A percentile compares a stretch with the other conserved stretches of the same genome.
These are phyloP conservation scores for Rhizopogon salebrosus DNA, from an alignment of 768 basidiomycete species.

Conservation along the genomic window DNA sequence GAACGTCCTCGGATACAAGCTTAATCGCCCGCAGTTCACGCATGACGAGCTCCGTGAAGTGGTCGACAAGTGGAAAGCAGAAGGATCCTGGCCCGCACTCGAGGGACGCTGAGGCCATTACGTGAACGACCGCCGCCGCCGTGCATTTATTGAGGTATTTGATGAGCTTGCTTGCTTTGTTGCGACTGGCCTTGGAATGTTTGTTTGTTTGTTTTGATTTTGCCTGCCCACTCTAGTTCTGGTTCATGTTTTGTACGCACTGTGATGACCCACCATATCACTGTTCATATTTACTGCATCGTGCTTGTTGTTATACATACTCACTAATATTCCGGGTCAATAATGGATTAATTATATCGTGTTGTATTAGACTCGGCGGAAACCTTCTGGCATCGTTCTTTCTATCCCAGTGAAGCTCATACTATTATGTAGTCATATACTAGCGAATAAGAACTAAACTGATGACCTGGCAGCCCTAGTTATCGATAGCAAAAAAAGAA, in stretches of 20 bases:
- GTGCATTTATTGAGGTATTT: slow-evolving; percentile 11
- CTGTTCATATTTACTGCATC: slow-evolving; percentile 9
- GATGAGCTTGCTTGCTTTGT: slow-evolving; percentile 2
- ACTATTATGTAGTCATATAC: too few relatives aligned
- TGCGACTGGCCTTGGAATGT: neutral
- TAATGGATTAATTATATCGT: slow-evolving; percentile 6
- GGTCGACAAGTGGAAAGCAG: slow-evolving; percentile 76
- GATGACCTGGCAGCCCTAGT: too few relatives aligned
- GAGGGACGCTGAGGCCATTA: neutral
- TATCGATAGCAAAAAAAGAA: too few relatives aligned
- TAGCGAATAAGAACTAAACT: too few relatives aligned
- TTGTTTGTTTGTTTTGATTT: slow-evolving; percentile 4
- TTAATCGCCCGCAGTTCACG: slow-evolving; percentile 58
- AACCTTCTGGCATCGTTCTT: neutral
- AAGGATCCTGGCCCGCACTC: slow-evolving; percentile 39
- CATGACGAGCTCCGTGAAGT: slow-evolving; percentile 61
- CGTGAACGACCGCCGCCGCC: neutral
- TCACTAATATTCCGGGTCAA: slow-evolving; percentile 21
- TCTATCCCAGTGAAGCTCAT: too few relatives aligned
- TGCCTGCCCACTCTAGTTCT: slow-evolving; percentile 4
- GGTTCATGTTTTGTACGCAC: slow-evolving; percentile 12
- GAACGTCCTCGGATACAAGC: slow-evolving; percentile 60
- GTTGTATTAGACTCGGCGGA: neutral
- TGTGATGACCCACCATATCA: neutral
- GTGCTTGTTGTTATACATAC: slow-evolving; percentile 15